Evolutionary conservation across 495 filamentous ascomycete genomes (phyloP).

Genomic region (Talaromyces trachyspermus): DNA sequence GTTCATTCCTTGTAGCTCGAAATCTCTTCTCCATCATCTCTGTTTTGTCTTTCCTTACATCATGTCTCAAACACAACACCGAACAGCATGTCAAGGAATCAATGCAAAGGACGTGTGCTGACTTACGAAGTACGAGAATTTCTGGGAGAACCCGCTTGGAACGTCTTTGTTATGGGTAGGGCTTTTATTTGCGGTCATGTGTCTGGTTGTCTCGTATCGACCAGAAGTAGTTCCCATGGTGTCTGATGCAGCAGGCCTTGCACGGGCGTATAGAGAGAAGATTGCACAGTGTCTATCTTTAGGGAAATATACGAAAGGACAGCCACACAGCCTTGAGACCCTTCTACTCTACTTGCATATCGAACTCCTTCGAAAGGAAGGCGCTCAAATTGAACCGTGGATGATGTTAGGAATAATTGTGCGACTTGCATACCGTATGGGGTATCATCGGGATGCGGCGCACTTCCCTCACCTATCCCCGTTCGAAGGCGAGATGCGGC

Average conservation of each 20-base stretch:
- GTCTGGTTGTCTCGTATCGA: conserved; percentile 7
- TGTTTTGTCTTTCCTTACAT: conserved; percentile 6
- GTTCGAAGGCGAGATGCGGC: conserved; percentile 25
- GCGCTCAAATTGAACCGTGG: conserved; percentile 16
- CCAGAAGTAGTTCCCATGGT: conserved; percentile 4
- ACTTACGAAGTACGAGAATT: conserved; percentile 21
- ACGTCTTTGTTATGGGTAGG: conserved; percentile 22
- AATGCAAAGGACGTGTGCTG: neutral
- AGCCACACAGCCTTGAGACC: conserved; percentile 22
- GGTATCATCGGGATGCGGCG: conserved; percentile 27
- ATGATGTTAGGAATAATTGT: conserved; percentile 18
- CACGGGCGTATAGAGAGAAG: conserved; percentile 18
- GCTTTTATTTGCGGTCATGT: conserved; percentile 25
- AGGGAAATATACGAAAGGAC: conserved; percentile 21
- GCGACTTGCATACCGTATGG: conserved; percentile 23
- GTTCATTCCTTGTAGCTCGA: too few species aligned
- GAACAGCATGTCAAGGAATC: too few species aligned
- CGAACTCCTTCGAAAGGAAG: conserved; percentile 14
- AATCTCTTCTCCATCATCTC: neutral
- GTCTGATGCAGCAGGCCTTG: neutral
- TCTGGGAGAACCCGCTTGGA: conserved; percentile 21
- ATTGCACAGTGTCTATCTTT: conserved; percentile 22
- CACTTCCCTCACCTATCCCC: conserved; percentile 18
- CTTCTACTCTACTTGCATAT: conserved; percentile 19
- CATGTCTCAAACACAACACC: too few species aligned